phyloP scores from a whole-genome alignment of 116 monocot genomes.

The Phalaenopsis hybrid region DNA sequence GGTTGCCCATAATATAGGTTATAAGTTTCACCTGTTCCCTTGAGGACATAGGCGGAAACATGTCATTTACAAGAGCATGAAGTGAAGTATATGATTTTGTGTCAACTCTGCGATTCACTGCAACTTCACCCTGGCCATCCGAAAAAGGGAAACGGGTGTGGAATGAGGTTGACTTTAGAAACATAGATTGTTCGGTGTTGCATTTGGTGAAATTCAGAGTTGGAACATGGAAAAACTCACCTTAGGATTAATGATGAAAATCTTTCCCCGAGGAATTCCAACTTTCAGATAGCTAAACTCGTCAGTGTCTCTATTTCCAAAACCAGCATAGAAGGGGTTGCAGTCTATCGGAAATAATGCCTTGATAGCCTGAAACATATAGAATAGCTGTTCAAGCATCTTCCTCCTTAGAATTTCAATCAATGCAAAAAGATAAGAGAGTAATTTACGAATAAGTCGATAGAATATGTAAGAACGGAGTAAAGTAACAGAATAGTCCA shows the following conservation, averaged over 20 bases:
- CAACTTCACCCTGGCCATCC: constrained; percentile 70
- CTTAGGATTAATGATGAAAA: constrained; percentile 95
- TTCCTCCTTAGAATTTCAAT: neutral
- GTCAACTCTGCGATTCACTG: constrained; percentile 69
- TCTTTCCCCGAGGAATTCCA: constrained; percentile 86
- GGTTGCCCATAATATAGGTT: neutral
- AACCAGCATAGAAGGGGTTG: constrained; percentile 98
- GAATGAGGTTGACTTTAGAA: neutral
- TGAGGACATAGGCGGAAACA: constrained; percentile 79
- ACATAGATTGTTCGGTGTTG: neutral
- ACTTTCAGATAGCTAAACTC: constrained; percentile 89
- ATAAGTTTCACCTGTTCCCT: constrained; percentile 55
- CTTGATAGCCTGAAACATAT: constrained; percentile 60
- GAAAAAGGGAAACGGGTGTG: neutral
- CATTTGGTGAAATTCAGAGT: neutral
- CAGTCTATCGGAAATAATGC: constrained; percentile 78
- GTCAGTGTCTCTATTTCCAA: constrained; percentile 96
- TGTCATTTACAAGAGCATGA: constrained; percentile 77
- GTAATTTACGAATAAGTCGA: neutral
- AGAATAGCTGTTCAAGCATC: neutral
- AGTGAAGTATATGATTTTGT: constrained; percentile 86
- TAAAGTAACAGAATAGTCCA: no score
- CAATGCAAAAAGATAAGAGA: neutral
- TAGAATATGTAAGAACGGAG: neutral
- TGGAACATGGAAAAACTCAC: constrained; percentile 19